Evolutionary conservation across 495 filamentous ascomycete genomes (phyloP).

Genomic region (Pseudevernia furfuracea): DNA sequence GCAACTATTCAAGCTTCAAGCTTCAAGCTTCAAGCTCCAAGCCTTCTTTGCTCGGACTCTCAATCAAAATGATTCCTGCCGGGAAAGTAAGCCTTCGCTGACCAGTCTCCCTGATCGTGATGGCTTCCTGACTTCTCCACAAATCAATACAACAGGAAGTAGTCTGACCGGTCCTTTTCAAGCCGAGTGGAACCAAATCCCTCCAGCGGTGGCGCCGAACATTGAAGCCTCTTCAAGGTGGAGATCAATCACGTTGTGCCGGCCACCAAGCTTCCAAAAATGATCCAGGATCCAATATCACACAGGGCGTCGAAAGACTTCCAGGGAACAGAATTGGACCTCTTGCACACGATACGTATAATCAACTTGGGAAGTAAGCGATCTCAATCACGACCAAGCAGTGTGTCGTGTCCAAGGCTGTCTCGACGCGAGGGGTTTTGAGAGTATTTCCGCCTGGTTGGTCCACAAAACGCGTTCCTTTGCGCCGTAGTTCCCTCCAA

Average conservation of each 20-base stretch:
- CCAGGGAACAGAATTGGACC: neutral
- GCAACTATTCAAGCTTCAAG: neutral
- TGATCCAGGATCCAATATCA: neutral
- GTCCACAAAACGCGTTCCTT: neutral
- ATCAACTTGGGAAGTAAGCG: neutral
- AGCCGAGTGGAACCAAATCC: neutral
- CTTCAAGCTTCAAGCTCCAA: too few species aligned
- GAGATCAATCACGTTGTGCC: neutral
- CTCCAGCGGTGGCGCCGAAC: neutral
- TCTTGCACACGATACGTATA: neutral
- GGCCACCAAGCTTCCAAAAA: neutral
- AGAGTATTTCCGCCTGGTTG: neutral
- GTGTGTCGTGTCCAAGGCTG: neutral
- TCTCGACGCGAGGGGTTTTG: neutral
- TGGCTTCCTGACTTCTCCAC: neutral
- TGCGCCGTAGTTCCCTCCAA: neutral
- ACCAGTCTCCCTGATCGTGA: neutral
- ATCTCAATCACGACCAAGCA: neutral
- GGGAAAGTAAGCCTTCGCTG: slow-evolving; percentile 1
- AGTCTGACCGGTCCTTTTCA: neutral
- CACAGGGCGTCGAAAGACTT: neutral
- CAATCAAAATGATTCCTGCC: neutral
- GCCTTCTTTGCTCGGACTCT: neutral
- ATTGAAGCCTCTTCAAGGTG: neutral
- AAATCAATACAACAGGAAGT: neutral